phyloP scores from a whole-genome alignment of 73 alveolate genomes.

The Paramecium primaurelia region DNA sequence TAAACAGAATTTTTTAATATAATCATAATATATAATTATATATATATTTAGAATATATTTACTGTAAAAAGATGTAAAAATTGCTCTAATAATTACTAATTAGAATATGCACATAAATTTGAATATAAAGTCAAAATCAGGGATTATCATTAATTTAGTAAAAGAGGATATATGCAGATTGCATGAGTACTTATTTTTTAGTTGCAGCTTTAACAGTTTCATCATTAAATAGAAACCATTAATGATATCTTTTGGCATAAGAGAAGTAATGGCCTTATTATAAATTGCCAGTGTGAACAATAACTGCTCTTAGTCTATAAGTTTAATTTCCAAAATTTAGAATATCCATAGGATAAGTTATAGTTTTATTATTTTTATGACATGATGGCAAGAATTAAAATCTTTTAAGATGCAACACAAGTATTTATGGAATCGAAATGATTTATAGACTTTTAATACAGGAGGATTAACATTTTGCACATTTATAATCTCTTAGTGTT shows the following conservation, averaged over 20 bases:
- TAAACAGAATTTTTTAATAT: too few relatives aligned
- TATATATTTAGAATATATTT: too few relatives aligned
- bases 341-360: constrained; percentile 13
- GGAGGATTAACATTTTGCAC: not conserved
- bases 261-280: not conserved
- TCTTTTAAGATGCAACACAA: constrained; percentile 1
- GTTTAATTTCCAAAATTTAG: not conserved
- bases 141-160: constrained; percentile 7
- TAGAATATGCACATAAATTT: not conserved
- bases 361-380: not conserved
- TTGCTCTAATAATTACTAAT: too few relatives aligned
- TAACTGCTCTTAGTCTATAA: not conserved
- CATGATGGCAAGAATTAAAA: constrained; percentile 19
- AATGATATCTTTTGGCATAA: not conserved
- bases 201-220: not conserved
- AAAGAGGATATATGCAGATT: not conserved
- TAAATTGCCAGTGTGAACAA: constrained; percentile 12
- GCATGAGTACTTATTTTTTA: not conserved
- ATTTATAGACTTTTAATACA: not conserved
- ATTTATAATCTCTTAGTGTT: not conserved
- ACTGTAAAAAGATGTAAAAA: too few relatives aligned
- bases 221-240: constrained; percentile 29
- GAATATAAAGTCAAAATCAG: not conserved
- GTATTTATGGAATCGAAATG: not conserved
- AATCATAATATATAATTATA: too few relatives aligned